Base-by-base conservation (phyloP, 202 grass and related monocot genomes). In the Cymbopogon flexuosus region DNA sequence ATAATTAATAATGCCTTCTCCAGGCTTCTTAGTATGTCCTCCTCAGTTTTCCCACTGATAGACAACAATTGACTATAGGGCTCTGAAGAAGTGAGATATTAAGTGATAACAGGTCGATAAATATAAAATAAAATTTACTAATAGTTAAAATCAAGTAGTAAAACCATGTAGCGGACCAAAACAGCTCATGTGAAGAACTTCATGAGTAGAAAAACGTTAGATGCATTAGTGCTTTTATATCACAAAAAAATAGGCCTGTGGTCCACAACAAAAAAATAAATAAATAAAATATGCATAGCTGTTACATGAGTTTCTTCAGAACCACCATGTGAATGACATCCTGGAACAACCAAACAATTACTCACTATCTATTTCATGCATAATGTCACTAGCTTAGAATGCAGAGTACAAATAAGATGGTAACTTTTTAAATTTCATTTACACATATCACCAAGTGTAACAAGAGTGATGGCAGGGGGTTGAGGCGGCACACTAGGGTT, bases 1-100 rank as follows among this genome's bases (percentile, higher is more conserved):
- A 86, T 92, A 70, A 77, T 82, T 51, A 70, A 49, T 69, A 94
- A 54, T 43, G 84, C 86, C 65, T 79, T 94, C 40, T 92, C 89
- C 61, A 90, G 86, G 81, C 85, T 92, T 87, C 80, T 83, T 63
- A 89, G n/a, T 68, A 97, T 83, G 65, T 89, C 94, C 75, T 91
- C 83, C 84, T 94, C 91, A 71, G 80, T 87, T 89, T 92, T 91
- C 66, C 94, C 94, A 84, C 83, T 89, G 75, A 97, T 91, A 79
- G 77, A 88, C 71, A 97, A 81, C 77, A 94, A 72, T 62, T 97
- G 86, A 60, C 91, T 86, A 79, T 86, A 86, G 5, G 91, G 86
- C 64, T 92, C 94, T 97, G 79, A 77, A 54, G 68, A 41, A 56
- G 45, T 34, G 40, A 86, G 66, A 86, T 39, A 62, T 57, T 18